Percentiles rank a stretch among this genome's conserved stretches.
These are phyloP conservation scores for Nidula microcarpa DNA, from an alignment of 768 basidiomycete species.

Conservation along the genomic window DNA sequence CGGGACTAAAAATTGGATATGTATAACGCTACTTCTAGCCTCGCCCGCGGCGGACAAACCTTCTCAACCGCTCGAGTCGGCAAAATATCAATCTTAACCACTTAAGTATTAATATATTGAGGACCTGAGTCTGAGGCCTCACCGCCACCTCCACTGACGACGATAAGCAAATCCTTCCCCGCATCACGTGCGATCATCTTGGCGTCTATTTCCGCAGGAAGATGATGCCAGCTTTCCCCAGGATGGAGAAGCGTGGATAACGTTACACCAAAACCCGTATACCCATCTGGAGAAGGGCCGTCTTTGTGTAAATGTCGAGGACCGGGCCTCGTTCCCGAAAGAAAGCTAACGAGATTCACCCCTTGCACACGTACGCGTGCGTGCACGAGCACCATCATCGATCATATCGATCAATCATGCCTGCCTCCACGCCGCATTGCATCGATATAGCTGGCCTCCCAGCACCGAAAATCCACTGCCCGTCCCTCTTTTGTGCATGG, in stretches of 20 bases:
- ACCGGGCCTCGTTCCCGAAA: conserved; percentile 13
- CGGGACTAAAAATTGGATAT: no score
- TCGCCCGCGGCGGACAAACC: no score
- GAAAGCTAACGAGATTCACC: conserved; percentile 2
- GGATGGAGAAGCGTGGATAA: not conserved
- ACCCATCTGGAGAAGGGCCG: not conserved
- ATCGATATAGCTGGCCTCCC: conserved; percentile 13
- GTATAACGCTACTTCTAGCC: no score
- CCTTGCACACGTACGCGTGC: conserved; percentile 4
- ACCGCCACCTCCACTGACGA: no score
- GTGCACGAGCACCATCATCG: conserved; percentile 17
- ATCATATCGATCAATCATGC: conserved; percentile 27
- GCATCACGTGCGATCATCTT: no score
- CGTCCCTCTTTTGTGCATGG: conserved; percentile 9
- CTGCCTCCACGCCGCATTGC: conserved; percentile 19
- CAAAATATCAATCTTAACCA: no score
- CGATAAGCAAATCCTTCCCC: no score
- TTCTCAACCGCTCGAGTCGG: no score
- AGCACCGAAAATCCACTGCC: conserved; percentile 1
- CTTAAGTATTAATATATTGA: no score
- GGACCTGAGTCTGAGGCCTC: no score
- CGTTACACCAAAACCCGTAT: not conserved
- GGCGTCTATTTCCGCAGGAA: no score
- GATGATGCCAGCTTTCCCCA: not conserved
- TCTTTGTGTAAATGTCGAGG: conserved; percentile 1